A percentile compares a stretch with the other conserved stretches of the same genome.
Conservation (phyloP, 169 alveolate genomes). For the Theileria luwenshuni region DNA sequence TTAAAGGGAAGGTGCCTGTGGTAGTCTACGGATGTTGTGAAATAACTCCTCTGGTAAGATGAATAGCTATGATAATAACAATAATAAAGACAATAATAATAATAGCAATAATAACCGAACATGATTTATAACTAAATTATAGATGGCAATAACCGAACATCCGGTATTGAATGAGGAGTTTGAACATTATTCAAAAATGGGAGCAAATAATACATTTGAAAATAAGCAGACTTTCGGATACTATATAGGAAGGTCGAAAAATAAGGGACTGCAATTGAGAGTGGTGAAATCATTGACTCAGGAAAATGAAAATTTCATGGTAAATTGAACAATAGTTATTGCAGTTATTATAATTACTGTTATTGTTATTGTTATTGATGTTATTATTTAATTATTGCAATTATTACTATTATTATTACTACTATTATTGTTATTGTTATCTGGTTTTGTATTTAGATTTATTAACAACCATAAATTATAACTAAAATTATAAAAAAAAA, state of each 20-base stretch:
- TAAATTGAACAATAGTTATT: too few species aligned
- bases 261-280: background rate
- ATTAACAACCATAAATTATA: too few species aligned
- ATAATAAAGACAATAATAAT: background rate
- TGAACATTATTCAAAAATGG: slow-evolving; percentile 27
- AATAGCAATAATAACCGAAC: background rate
- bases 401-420: too few species aligned
- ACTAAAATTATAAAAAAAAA: too few species aligned
- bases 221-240: slow-evolving; percentile 36
- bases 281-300: slow-evolving; percentile 55
- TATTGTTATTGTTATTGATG: too few species aligned
- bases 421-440: too few species aligned
- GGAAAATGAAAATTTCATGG: slow-evolving; percentile 43
- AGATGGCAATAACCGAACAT: slow-evolving; percentile 36
- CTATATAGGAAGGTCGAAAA: slow-evolving; percentile 44
- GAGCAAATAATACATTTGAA: slow-evolving; percentile 27
- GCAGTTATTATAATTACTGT: too few species aligned
- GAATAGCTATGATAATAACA: background rate
- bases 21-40: slow-evolving; percentile 51
- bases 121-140: background rate
- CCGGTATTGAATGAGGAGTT: background rate
- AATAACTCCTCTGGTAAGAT: slow-evolving; percentile 44
- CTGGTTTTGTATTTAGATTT: too few species aligned
- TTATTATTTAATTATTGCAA: too few species aligned
- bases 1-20: slow-evolving; percentile 59